Base-by-base conservation (phyloP, 1,139 yeast genomes). In the Diutina rugosa region DNA sequence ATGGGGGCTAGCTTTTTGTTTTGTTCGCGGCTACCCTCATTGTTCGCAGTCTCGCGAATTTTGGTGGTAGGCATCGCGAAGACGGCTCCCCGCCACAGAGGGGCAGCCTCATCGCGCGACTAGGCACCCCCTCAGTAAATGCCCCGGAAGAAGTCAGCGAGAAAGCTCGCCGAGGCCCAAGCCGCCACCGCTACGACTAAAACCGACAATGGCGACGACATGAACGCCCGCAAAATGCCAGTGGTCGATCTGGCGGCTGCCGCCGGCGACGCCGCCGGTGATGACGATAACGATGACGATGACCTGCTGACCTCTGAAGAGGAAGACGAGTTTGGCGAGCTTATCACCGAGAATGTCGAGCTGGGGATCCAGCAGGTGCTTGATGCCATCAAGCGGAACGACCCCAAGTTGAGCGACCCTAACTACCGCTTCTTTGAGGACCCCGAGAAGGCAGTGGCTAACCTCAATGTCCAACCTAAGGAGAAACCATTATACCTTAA, bases 71-170 rank as follows among this genome's bases (percentile, higher is more conserved):
- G 26, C 26, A 21, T 21, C 26, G 26, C 26, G 26, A 21, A 21
- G 1, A 3, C 26, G 4, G 26, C 26, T 21, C 26, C 26, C 26
- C 26, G 26, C 26, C 26, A 21, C 26, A 21, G 26, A 21, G 26
- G 26, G 26, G 26, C n/a, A 35, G n/a, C 41, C 41, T 35, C 41
- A 35, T 35, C 41, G 41, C 41, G 41, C 41, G 41, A 35, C 41
- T 35, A 12, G 41, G 14, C 14, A 35, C 6, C 35, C 35, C 9
- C 35, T 10, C 7, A 12, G 6, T n/a, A 35, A 10, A 89, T 89
- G 96, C 87, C 96, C 54, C 84, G 96, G 81, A 89, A 89, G 84
- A 89, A 89, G 79, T 86, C 95, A 30, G 95, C 93, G 46, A 78
- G 73, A 66, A 89, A 84, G 64, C 79, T 76, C 10, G 73, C 69